Base-by-base conservation (phyloP, 2,329 filamentous ascomycete species). In the Colletotrichum sp. region DNA sequence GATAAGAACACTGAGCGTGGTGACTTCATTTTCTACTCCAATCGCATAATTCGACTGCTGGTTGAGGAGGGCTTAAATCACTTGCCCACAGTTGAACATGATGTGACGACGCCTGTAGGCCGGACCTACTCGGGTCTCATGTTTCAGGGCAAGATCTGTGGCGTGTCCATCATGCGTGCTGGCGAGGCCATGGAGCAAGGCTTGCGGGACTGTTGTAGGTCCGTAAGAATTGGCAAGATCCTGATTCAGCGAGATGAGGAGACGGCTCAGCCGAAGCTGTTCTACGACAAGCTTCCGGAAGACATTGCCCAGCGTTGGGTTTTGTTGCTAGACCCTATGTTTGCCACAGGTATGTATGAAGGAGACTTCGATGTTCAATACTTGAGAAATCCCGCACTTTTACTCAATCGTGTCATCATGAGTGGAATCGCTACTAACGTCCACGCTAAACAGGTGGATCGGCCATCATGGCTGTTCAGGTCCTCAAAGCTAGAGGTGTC, bases 11-110 rank as follows among this genome's bases (percentile, higher is more conserved):
- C 97, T 8, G 92, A 94, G 72, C 94, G 97, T 75, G 97, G 96
- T 78, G 97, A 99, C 86, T 99, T 99, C 85, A 98, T 99, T 83
- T 99, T 99, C 88, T 98, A 99, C 88, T 98, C 96, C 59, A 99
- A 99, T 87, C 93, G 97, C 76, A 99, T 99, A 84, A 99, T 99
- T 84, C 95, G 97, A 36, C 90, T 99, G 57, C 91, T 99, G 8
- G 97, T 99, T 55, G 97, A 99, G 86, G 97, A 99, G 87, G 97
- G 97, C 6, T 90, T 99, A 71, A 99, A 99, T 85, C 97, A 99
- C 85, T 91, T 99, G 57, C 97, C 97, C 2, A 95, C 98, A 21
- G 93, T 98, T 69, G 94, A 95, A 82, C 95, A 98, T 81, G 93
- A 93, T 34, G 94, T 99, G 82, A 98, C 94, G 57, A 99, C 97